Evolutionary conservation across 2,329 filamentous ascomycete species (phyloP).

Genomic region (Sordariomycetes sp.): DNA sequence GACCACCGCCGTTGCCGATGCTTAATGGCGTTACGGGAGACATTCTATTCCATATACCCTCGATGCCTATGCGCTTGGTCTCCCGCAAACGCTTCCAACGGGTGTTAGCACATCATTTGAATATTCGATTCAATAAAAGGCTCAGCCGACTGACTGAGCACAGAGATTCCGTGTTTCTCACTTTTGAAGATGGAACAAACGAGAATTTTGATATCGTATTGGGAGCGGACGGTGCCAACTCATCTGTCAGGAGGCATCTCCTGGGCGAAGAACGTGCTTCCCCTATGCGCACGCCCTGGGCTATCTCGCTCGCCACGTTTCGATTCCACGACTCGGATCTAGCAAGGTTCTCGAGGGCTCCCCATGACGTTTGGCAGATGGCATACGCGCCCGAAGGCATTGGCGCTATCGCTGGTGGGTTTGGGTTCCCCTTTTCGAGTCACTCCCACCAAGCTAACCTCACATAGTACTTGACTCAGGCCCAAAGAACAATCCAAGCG

Average conservation of each 20-base stretch:
- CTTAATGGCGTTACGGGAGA: conserved; percentile 25
- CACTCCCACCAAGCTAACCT: not conserved
- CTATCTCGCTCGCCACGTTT: not conserved
- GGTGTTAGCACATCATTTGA: conserved; percentile 19
- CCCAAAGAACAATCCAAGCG: conserved; percentile 12
- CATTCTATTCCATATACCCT: conserved; percentile 20
- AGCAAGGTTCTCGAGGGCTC: not conserved
- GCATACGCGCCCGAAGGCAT: not conserved
- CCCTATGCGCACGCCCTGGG: not conserved
- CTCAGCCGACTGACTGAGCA: not conserved
- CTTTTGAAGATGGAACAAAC: conserved; percentile 36
- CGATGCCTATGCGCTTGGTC: conserved; percentile 22
- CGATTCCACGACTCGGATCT: not conserved
- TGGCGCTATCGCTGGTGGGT: not conserved
- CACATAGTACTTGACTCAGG: conserved; percentile 13
- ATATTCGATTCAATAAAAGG: conserved; percentile 14
- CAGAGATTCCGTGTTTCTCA: conserved; percentile 5
- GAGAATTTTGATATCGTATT: conserved; percentile 36
- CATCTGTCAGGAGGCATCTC: not conserved
- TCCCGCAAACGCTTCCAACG: conserved; percentile 21
- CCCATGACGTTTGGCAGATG: not conserved
- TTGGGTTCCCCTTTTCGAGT: not conserved
- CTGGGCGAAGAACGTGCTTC: not conserved
- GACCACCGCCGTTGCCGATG: conserved; percentile 15
- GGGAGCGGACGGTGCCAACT: conserved; percentile 34